phyloP scores from a whole-genome alignment of 768 basidiomycete species.

The Boletus insuetus region DNA sequence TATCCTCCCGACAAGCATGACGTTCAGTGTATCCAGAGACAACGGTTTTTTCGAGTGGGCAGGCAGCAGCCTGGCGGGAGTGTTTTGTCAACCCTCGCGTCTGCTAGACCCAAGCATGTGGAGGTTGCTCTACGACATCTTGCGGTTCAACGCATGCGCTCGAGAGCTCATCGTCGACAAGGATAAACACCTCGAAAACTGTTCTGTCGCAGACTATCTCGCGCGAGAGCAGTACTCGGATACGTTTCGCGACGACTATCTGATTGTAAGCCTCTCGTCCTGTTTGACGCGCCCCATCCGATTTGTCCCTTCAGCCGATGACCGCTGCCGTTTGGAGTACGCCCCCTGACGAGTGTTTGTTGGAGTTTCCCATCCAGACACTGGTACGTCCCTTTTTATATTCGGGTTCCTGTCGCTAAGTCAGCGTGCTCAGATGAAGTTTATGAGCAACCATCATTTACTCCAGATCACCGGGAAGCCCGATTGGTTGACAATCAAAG shows the following conservation, averaged over 20 bases:
- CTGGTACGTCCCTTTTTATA: slow-evolving; percentile 38
- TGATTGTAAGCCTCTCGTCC: slow-evolving; percentile 50
- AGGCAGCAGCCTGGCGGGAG: slow-evolving; percentile 52
- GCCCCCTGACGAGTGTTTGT: slow-evolving; percentile 62
- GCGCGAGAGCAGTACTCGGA: slow-evolving; percentile 63
- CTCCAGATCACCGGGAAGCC: slow-evolving; percentile 70
- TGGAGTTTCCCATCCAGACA: slow-evolving; percentile 70
- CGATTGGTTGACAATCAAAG: slow-evolving; percentile 68
- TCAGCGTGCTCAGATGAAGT: slow-evolving; percentile 46
- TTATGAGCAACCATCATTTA: slow-evolving; percentile 73
- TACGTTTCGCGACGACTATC: slow-evolving; percentile 69
- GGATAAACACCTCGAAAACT: slow-evolving; percentile 23
- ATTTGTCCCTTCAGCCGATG: slow-evolving; percentile 53
- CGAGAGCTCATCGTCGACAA: slow-evolving; percentile 41
- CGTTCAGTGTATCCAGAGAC: slow-evolving; percentile 75
- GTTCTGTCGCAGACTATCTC: slow-evolving; percentile 55
- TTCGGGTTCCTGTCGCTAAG: background rate
- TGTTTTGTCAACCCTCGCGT: slow-evolving; percentile 67
- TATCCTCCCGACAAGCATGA: slow-evolving; percentile 66
- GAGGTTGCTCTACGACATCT: slow-evolving; percentile 67
- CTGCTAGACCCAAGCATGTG: slow-evolving; percentile 65
- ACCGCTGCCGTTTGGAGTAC: slow-evolving; percentile 81
- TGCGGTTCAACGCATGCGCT: slow-evolving; percentile 72
- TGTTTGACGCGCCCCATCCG: background rate
- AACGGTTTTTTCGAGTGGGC: slow-evolving; percentile 66